These are phyloP conservation scores for Starmerella cellae DNA, from an alignment of 805 yeast species.

Conservation along the genomic window DNA sequence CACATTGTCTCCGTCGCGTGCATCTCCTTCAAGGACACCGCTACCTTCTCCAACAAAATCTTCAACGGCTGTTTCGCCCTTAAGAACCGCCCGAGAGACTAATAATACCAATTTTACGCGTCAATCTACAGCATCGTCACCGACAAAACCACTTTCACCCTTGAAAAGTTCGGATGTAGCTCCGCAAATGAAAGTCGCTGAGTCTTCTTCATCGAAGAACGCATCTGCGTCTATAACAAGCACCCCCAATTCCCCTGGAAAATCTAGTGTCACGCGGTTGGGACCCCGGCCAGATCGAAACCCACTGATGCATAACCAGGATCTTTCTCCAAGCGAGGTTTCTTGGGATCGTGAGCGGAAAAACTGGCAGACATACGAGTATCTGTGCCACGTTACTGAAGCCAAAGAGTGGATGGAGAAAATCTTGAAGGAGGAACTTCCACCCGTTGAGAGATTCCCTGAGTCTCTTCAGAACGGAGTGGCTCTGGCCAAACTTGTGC, in stretches of 20 bases:
- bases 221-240: neutral
- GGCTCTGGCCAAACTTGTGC: slow-evolving; percentile 63
- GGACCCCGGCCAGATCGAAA: slow-evolving; percentile 22
- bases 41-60: neutral
- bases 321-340: slow-evolving; percentile 21
- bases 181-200: too few species aligned
- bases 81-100: too few species aligned
- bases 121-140: too few species aligned
- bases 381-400: slow-evolving; percentile 65
- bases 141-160: neutral
- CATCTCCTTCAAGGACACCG: neutral
- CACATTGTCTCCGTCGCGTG: neutral
- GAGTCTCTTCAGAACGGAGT: slow-evolving; percentile 74
- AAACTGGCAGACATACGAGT: slow-evolving; percentile 50
- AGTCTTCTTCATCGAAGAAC: too few species aligned
- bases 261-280: neutral
- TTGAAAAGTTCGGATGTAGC: neutral
- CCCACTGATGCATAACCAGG: slow-evolving; percentile 26
- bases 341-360: slow-evolving; percentile 32
- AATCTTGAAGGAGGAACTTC: slow-evolving; percentile 44
- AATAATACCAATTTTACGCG: too few species aligned
- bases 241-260: neutral
- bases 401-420: slow-evolving; percentile 71
- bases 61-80: neutral
- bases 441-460: slow-evolving; percentile 46